Evolutionary conservation across 2,329 filamentous ascomycete genomes (phyloP), one percentile per base, ranked within the genome.

Genomic region (Fusarium metavorans): DNA sequence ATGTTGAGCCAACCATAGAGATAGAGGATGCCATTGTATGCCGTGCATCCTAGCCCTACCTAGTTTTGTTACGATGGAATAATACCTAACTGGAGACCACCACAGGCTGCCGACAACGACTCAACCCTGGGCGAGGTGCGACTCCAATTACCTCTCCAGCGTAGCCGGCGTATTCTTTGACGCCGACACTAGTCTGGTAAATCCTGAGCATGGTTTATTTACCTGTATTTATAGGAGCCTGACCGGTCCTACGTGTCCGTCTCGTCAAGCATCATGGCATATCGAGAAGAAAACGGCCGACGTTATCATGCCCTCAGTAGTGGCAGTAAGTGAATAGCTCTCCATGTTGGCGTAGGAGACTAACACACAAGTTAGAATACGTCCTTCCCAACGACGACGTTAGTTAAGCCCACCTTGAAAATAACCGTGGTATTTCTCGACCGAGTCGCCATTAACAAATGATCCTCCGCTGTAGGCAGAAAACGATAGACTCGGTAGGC

Each of bases 271-370:
- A 45, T 45, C 41, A 45, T 43, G 39, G 39, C 39, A 20, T 43
- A 43, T 43, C 39, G 39, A 20, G 39, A 43, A 43, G 39, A 43
- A 43, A 43, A 43, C n/a, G 39, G 39, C 39, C 39, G 39, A 43
- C 39, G 39, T 13, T 43, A 43, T 43, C n/a, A 43, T 20, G 39
- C 39, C n/a, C 39, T 43, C 10, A 43, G 39, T 43, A 43, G 39
- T n/a, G 39, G 39, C n/a, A 43, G 39, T 43, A 13, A 34, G 43
- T 20, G 3, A 25, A 76, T 79, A 80, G 41, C 72, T 80, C n/a
- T 43, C 39, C 5, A 52, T 25, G 23, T 52, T 52, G 20, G 48
- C 27, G 39, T 43, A 43, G n/a, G 39, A 43, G 39, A 43, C 39
- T 43, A 5, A 43, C n/a, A 43, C n/a, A 20, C 39, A 13, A 20